These are phyloP conservation scores for Cynanchum wilfordii DNA, from an alignment of 257 asterid species.

Conservation along the genomic window DNA sequence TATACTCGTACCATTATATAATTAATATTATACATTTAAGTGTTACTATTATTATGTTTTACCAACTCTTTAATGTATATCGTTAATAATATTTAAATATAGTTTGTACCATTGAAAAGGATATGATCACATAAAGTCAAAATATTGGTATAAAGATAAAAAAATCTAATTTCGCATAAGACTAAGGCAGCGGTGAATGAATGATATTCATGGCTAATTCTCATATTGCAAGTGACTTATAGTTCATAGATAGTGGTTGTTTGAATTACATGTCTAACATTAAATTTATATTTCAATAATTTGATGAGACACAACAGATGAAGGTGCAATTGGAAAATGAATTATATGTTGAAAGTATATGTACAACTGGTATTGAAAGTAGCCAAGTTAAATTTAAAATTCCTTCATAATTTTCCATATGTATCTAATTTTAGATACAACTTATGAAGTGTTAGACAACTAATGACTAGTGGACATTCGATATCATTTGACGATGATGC, in stretches of 20 bases:
- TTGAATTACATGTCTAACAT: no score
- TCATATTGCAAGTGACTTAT: no score
- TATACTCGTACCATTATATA: no score
- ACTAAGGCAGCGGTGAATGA: no score
- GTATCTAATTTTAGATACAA: neutral
- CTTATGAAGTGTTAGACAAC: neutral
- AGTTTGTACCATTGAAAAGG: neutral
- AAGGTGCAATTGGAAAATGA: neutral
- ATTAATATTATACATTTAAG: no score
- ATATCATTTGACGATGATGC: neutral
- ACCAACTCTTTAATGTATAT: no score
- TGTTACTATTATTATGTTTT: no score
- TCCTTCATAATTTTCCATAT: neutral
- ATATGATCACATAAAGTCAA: slow-evolving; percentile 3
- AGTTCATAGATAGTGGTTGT: no score
- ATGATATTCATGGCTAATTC: no score
- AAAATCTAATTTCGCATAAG: neutral
- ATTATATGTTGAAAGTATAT: neutral
- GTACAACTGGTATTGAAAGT: neutral
- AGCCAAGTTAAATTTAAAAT: neutral
- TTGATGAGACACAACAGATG: no score
- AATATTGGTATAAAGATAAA: slow-evolving; percentile 3
- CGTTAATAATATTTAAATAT: no score
- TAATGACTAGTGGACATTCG: neutral
- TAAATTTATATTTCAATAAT: no score